phyloP scores from a whole-genome alignment of 306 rosid species.

The Casuarina cunninghamiana region DNA sequence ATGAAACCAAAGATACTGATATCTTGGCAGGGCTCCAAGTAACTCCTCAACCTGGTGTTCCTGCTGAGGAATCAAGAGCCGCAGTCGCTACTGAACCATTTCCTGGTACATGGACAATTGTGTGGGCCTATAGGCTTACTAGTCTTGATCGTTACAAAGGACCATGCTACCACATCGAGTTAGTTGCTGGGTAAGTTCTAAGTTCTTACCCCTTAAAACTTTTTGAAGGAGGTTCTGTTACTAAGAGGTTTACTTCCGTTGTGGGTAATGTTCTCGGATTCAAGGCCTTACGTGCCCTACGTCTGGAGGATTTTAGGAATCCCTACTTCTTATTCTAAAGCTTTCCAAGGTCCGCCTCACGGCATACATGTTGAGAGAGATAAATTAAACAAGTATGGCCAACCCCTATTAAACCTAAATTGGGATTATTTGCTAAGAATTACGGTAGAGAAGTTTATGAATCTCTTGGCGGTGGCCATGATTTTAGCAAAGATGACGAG shows the following conservation, averaged over 20 bases:
- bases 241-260: constrained; percentile 14
- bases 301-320: constrained; percentile 1
- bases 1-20: neutral
- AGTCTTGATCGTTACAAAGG: neutral
- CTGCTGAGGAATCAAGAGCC: neutral
- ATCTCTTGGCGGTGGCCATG: constrained; percentile 12
- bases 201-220: constrained; percentile 6
- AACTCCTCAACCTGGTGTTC: neutral
- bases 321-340: constrained; percentile 8
- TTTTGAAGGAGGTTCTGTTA: constrained; percentile 16
- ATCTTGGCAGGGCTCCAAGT: neutral
- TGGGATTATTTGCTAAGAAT: too few relatives aligned
- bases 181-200: too few relatives aligned
- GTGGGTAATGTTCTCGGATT: neutral
- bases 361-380: constrained; percentile 3
- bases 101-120: constrained; percentile 9
- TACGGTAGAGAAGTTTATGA: neutral
- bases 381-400: constrained; percentile 9
- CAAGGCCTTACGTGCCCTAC: neutral
- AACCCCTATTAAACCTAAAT: neutral
- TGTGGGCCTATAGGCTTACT: neutral
- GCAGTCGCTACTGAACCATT: neutral
- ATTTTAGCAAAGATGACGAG: constrained; percentile 20
- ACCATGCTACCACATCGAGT: too few relatives aligned
- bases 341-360: constrained; percentile 4